Evolutionary conservation across 2,329 filamentous ascomycete genomes (phyloP).

Genomic region (Hypoxylon sp.): DNA sequence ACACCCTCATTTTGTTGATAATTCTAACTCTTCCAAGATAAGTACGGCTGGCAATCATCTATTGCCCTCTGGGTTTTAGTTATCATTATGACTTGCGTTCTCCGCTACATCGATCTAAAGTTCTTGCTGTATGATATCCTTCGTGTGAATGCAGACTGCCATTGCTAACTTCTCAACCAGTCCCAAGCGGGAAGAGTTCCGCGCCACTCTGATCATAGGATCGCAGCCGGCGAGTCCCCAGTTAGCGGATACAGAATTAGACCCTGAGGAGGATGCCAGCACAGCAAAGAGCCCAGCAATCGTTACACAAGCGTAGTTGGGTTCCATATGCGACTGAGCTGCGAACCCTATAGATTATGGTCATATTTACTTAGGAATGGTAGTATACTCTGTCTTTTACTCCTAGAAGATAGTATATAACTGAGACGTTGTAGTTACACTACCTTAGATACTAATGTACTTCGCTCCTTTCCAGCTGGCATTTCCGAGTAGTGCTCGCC

Average conservation of each 20-base stretch:
- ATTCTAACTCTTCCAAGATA: slow-evolving; percentile 51
- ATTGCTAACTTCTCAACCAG: slow-evolving; percentile 26
- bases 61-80: slow-evolving; percentile 62
- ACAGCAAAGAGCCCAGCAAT: slow-evolving; percentile 8
- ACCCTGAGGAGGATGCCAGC: slow-evolving; percentile 25
- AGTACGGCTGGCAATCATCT: slow-evolving; percentile 65
- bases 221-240: slow-evolving; percentile 28
- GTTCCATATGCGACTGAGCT: background rate
- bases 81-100: slow-evolving; percentile 60
- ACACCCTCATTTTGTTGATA: background rate
- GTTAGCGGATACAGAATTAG: slow-evolving; percentile 6
- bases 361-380: background rate
- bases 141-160: background rate
- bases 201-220: slow-evolving; percentile 30
- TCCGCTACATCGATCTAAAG: slow-evolving; percentile 62
- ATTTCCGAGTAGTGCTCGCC: too few relatives aligned
- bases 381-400: background rate
- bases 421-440: too few relatives aligned
- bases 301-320: slow-evolving; percentile 3
- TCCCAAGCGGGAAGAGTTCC: slow-evolving; percentile 40
- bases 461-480: too few relatives aligned
- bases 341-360: background rate
- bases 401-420: too few relatives aligned
- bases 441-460: background rate
- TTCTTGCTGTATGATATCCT: slow-evolving; percentile 54